phyloP scores from a whole-genome alignment of 176 grass and related monocot genomes.

The Phoenix dactylifera region DNA sequence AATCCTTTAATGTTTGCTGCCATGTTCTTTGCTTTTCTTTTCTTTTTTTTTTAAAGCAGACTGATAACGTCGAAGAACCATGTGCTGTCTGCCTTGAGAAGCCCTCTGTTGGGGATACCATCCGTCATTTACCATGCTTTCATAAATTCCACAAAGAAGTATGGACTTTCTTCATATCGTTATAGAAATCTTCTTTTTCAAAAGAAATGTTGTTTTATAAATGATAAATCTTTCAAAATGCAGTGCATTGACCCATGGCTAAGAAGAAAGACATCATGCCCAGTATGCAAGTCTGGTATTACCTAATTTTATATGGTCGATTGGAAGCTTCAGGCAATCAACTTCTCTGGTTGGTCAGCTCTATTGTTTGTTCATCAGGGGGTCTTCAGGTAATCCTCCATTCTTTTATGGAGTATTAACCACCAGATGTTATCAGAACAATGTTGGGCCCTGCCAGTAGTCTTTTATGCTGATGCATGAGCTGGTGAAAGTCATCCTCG shows the following conservation, averaged over 20 bases:
- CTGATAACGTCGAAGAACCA: slow-evolving; percentile 53
- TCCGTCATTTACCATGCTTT: slow-evolving; percentile 80
- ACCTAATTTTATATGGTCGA: slow-evolving; percentile 9
- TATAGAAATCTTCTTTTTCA: too few relatives aligned
- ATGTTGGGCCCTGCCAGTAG: too few relatives aligned
- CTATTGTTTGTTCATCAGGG: too few relatives aligned
- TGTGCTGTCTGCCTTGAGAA: slow-evolving; percentile 81
- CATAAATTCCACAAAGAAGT: slow-evolving; percentile 96
- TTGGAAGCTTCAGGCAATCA: too few relatives aligned
- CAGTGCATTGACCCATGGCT: slow-evolving; percentile 93
- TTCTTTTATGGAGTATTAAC: too few relatives aligned
- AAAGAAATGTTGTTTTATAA: too few relatives aligned
- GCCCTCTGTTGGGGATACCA: slow-evolving; percentile 57
- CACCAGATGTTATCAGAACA: too few relatives aligned
- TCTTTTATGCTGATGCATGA: too few relatives aligned
- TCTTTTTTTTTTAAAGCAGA: slow-evolving; percentile 27
- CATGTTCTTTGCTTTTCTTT: neutral
- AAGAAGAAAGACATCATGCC: slow-evolving; percentile 60
- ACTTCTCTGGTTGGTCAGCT: too few relatives aligned
- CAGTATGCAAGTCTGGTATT: slow-evolving; percentile 60
- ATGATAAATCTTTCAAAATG: neutral
- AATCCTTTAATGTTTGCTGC: too few relatives aligned
- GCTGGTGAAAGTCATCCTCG: too few relatives aligned
- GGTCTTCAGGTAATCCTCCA: too few relatives aligned
- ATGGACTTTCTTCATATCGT: slow-evolving; percentile 4